Evolutionary conservation across 2,329 filamentous ascomycete genomes (phyloP).

Genomic region (Colletotrichum endophyticum): DNA sequence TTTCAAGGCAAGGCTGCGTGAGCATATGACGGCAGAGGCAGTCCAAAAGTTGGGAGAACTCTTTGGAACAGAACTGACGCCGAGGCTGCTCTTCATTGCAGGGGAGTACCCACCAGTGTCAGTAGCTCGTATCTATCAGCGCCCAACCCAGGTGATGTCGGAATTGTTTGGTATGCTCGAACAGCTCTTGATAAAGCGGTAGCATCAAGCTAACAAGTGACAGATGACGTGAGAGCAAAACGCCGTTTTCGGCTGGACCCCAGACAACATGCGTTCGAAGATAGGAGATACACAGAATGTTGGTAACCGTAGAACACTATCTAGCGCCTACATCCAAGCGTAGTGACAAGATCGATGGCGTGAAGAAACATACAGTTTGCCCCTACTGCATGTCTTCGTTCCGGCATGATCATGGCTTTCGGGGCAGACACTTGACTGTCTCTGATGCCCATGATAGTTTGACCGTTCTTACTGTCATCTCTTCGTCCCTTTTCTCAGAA

Average conservation of each 20-base stretch:
- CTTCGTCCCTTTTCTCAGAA: neutral
- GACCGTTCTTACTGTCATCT: neutral
- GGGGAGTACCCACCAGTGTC: neutral
- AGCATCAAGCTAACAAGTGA: neutral
- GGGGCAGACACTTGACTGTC: neutral
- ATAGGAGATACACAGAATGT: neutral
- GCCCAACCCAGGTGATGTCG: neutral
- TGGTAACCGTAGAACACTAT: neutral
- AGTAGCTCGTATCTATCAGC: neutral
- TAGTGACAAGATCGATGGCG: neutral
- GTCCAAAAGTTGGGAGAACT: neutral
- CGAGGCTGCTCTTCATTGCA: neutral
- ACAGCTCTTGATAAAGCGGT: neutral
- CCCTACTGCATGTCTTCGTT: neutral
- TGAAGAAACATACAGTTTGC: fast-evolving
- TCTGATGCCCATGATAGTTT: neutral
- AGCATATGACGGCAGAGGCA: no score
- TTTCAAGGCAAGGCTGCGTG: no score
- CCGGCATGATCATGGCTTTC: neutral
- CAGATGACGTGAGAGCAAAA: neutral
- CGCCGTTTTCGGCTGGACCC: neutral
- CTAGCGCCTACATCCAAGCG: neutral
- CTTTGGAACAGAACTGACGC: neutral
- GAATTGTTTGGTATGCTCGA: neutral
- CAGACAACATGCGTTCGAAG: neutral